A percentile compares a stretch with the other conserved stretches of the same genome.
Conservation (phyloP, 805 yeast genomes). For the Saccharomyces cerevisiae region DNA sequence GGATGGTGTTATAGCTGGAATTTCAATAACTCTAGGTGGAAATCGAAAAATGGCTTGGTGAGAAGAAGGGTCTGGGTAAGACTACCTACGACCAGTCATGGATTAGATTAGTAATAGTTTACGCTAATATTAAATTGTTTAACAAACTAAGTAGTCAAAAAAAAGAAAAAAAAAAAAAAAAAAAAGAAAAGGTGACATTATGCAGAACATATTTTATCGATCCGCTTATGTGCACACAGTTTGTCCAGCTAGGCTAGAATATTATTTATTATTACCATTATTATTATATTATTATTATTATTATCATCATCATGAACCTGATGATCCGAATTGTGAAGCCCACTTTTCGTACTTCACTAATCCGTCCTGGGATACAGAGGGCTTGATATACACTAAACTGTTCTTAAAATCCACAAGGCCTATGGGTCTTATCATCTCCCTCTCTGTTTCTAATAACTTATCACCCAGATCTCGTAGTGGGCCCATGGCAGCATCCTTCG, state of each 20-base stretch:
- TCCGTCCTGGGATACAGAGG: slow-evolving; percentile 82
- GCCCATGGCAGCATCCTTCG: slow-evolving; percentile 98
- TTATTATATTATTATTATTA: background rate
- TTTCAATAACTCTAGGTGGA: slow-evolving; percentile 48
- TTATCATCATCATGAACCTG: slow-evolving; percentile 56
- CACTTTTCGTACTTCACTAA: slow-evolving; percentile 75
- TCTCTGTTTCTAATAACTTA: slow-evolving; percentile 55
- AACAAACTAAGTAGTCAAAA: background rate
- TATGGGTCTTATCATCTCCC: slow-evolving; percentile 73
- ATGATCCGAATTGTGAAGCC: slow-evolving; percentile 80
- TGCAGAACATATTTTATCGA: background rate
- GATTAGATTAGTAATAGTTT: background rate
- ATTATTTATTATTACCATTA: background rate
- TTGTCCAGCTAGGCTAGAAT: background rate
- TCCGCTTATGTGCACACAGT: background rate
- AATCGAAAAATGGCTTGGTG: slow-evolving; percentile 55
- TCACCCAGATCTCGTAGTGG: slow-evolving; percentile 89
- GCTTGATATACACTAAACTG: slow-evolving; percentile 73
- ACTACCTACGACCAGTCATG: slow-evolving; percentile 1
- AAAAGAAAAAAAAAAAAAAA: background rate
- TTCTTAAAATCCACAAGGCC: slow-evolving; percentile 61
- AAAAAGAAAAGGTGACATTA: background rate
- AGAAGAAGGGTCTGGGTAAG: slow-evolving; percentile 62
- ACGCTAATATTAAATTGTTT: background rate
- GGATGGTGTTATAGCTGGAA: slow-evolving; percentile 71